Conservation (phyloP, 768 basidiomycete species). For the Russula earlei region DNA sequence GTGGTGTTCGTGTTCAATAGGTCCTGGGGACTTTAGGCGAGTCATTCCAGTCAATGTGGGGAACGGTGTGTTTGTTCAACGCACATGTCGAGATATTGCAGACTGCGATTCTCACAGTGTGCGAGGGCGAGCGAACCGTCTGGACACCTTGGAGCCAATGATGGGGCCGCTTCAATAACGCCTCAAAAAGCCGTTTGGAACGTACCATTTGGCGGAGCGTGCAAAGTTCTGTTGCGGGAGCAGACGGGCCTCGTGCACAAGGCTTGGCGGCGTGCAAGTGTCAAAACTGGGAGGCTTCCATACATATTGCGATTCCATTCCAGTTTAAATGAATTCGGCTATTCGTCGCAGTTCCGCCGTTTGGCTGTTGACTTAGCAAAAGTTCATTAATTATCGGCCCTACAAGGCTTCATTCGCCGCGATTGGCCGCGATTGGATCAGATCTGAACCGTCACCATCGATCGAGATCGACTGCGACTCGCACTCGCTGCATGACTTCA, state of each 20-base stretch:
- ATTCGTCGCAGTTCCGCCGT: too few species aligned
- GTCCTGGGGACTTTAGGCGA: constrained; percentile 3
- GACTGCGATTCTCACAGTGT: constrained; percentile 60
- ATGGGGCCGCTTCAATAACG: not conserved
- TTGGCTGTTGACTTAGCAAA: too few species aligned
- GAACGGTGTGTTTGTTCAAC: constrained; percentile 16
- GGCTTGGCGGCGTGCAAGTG: constrained; percentile 7
- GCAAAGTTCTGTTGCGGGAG: constrained; percentile 18
- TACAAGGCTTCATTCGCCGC: too few species aligned
- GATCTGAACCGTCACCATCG: too few species aligned
- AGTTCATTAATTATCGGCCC: too few species aligned
- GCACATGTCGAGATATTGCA: constrained; percentile 48
- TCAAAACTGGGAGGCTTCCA: constrained; percentile 17
- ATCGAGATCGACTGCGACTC: too few species aligned
- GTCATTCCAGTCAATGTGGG: not conserved
- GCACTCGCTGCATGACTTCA: too few species aligned
- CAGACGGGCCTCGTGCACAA: not conserved
- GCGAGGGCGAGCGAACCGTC: constrained; percentile 63
- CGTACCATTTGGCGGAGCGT: constrained; percentile 20
- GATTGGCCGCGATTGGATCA: too few species aligned
- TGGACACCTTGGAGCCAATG: constrained; percentile 44
- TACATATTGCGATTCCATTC: constrained; percentile 2
- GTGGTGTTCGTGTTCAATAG: not conserved
- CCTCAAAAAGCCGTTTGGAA: not conserved
- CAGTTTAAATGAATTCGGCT: not conserved